Evolutionary conservation across 306 rosid genomes (phyloP), one percentile per base, ranked within the genome.

Genomic region (Ceratonia siliqua): DNA sequence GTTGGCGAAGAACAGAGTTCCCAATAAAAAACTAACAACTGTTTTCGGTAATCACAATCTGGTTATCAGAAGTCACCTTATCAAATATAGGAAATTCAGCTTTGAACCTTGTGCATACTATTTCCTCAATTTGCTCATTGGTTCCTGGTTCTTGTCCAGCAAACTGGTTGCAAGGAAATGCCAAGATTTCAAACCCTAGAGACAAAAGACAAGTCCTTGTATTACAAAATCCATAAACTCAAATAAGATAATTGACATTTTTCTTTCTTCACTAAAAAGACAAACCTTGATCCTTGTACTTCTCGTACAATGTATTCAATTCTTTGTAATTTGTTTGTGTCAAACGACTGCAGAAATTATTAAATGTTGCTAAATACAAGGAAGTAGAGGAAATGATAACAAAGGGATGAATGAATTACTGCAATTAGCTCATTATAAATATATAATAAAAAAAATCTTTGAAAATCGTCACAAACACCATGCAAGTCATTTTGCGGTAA

Each of bases 81-180:
- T 89, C 96, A 75, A 93, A 93, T 65, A 93, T 49, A 56, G 97
- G 96, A 59, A 91, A 93, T 83, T 93, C 93, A 38, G 93, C 93
- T 87, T 91, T 87, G 72, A 90, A 93, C 86, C 77, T 87, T 22
- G 97, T 89, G 88, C 97, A 93, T 24, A 55, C 90, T 68, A 76
- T 79, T 41, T 93, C 83, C 81, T 89, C 89, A 82, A 93, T 93
- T 80, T 87, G 86, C 49, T 93, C 95, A 69, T 76, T 90, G 88
- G 28, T 74, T 82, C 96, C 98, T 0, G 98, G 97, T 78, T 93
- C 98, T 85, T 90, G 97, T 72, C 89, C 86, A 52, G 66, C 85
- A 86, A 93, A 90, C 81, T 93, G 98, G 80, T 93, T 93, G 93
- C 98, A 93, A 69, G 98, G 98, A 87, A 93, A 93, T 68, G 98